Percentiles rank a stretch among this genome's conserved stretches.
Conservation (phyloP, 164 flowering plant species). For the Aristolochia fimbriata region DNA sequence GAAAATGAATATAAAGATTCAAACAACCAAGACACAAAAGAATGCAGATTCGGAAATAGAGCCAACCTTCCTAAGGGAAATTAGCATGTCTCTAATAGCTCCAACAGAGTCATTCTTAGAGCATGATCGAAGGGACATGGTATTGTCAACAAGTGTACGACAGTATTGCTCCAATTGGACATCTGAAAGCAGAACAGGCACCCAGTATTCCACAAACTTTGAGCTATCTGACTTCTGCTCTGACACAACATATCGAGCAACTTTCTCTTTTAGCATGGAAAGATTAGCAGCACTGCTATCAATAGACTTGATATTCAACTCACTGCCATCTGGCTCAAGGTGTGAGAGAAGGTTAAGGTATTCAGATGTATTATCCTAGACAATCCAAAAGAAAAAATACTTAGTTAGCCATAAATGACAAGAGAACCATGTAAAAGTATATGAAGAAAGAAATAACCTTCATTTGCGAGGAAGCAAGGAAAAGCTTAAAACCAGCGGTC, state of each 20-base stretch:
- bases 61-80: constrained; percentile 56
- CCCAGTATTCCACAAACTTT: constrained; percentile 79
- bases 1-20: neutral
- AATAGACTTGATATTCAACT: neutral
- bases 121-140: constrained; percentile 39
- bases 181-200: constrained; percentile 65
- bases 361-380: constrained; percentile 46
- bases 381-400: constrained; percentile 3
- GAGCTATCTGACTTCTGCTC: constrained; percentile 39
- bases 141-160: constrained; percentile 45
- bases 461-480: constrained; percentile 34
- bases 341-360: constrained; percentile 38
- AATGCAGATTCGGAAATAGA: neutral
- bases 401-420: neutral
- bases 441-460: constrained; percentile 30
- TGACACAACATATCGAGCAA: constrained; percentile 29
- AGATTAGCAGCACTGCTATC: constrained; percentile 19
- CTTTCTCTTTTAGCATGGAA: constrained; percentile 33
- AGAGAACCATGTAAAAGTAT: constrained; percentile 4
- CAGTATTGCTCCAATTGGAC: constrained; percentile 92
- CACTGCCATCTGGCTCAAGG: constrained; percentile 24
- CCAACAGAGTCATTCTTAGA: constrained; percentile 55
- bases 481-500: constrained; percentile 33
- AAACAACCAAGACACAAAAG: too few relatives aligned
- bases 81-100: constrained; percentile 49